These are phyloP conservation scores for Tolypocladium pustulatum DNA, from an alignment of 2,329 filamentous ascomycete genomes.

Conservation along the genomic window DNA sequence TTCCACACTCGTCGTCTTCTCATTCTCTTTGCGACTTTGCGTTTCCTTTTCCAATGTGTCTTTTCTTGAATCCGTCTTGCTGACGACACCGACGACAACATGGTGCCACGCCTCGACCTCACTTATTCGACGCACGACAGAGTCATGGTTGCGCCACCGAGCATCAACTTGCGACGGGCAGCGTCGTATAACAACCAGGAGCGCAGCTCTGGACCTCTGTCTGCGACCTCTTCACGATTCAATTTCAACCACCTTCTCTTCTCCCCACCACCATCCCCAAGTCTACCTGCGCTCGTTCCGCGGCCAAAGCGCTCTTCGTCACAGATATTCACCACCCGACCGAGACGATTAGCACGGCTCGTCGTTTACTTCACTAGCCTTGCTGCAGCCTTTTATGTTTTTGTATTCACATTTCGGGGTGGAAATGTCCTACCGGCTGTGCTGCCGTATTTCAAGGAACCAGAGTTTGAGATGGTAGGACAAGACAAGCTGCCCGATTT, in stretches of 20 bases:
- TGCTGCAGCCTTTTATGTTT: constrained; percentile 39
- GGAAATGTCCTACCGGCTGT: constrained; percentile 16
- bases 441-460: constrained; percentile 32
- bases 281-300: constrained; percentile 57
- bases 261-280: constrained; percentile 59
- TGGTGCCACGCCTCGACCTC: constrained; percentile 37
- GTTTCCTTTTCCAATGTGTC: not conserved
- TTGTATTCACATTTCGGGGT: constrained; percentile 16
- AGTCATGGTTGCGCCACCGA: constrained; percentile 42
- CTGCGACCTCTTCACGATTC: constrained; percentile 52
- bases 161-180: constrained; percentile 48
- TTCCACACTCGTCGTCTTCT: not conserved
- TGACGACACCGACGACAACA: constrained; percentile 12
- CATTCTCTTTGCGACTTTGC: not conserved
- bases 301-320: constrained; percentile 52
- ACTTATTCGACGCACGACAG: constrained; percentile 33
- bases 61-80: not conserved
- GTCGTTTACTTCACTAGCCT: constrained; percentile 43
- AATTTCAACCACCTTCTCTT: constrained; percentile 58
- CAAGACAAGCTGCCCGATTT: constrained; percentile 58
- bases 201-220: constrained; percentile 33
- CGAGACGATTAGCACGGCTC: constrained; percentile 45
- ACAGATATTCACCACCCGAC: constrained; percentile 34
- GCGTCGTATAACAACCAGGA: constrained; percentile 47
- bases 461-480: constrained; percentile 56